Base-by-base conservation (phyloP, 768 basidiomycete species). In the Leccinum pellstonianum region DNA sequence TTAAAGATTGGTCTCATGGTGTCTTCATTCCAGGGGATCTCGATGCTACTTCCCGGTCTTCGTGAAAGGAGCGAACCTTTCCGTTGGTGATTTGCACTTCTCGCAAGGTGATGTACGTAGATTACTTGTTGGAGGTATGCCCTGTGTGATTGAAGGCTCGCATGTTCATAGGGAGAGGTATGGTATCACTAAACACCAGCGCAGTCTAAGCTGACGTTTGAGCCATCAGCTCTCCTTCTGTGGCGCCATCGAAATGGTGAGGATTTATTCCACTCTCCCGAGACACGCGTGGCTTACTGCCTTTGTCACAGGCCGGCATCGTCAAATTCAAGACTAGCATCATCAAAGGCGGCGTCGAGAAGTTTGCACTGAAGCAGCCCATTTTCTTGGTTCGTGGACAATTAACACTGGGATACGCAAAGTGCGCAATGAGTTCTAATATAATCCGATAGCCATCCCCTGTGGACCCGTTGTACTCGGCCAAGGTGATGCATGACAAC, bases 31-130 rank as follows among this genome's bases (percentile, higher is more conserved):
- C 38, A 84, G 83, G 66, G 87, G 87, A 3, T 89, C 87, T 25
- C 80, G 85, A 2, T 87, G 84, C 70, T 89, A 89, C 68, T 84
- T 90, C 76, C 90, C 90, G 2, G 90, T 92, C 2, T 92, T 87
- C 64, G 75, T 92, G 33, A 78, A 84, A 49, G 90, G 88, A 5
- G 90, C 90, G 2, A 88, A 90, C 60, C 76, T 92, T 3, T 89
- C 89, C 0, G 85, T 91, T 19, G 90, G 90, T 1, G 90, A 91
- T 68, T 75, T 90, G 25, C 90, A 92, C 67, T 91, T 90, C 72
- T 88, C 87, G 15, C 88, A 91, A 69, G 89, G 88, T 21, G 90
- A 91, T 76, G 87, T 79, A 57, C 31, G 77, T 70, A 3, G 37
- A 41, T 3, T 51, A 4, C 21, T 51, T 35, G 1, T 35, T 27